These are phyloP conservation scores for Gentiana macrophylla DNA, from an alignment of 257 asterid species.

Conservation along the genomic window DNA sequence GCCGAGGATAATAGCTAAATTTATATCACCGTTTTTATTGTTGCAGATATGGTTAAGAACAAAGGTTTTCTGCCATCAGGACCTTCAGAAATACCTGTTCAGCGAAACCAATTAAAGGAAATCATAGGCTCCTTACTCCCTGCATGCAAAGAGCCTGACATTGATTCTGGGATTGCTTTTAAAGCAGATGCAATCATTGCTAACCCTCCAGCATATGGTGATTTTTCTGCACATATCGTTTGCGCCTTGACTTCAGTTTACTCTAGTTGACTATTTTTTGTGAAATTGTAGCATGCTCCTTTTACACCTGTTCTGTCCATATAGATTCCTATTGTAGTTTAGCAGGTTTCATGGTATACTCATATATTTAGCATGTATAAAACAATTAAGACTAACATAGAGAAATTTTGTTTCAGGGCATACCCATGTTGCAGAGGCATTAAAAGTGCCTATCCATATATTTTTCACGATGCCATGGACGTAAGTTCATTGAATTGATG, in stretches of 20 bases:
- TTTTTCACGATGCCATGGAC: slow-evolving; percentile 99
- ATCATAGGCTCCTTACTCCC: slow-evolving; percentile 73
- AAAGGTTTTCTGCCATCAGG: slow-evolving; percentile 98
- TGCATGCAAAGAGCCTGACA: slow-evolving; percentile 85
- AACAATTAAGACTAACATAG: slow-evolving; percentile 12
- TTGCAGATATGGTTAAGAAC: slow-evolving; percentile 91
- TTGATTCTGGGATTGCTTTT: slow-evolving; percentile 73
- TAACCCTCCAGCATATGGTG: slow-evolving; percentile 85
- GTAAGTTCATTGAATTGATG: slow-evolving; percentile 43
- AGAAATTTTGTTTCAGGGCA: slow-evolving; percentile 49
- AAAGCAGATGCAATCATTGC: slow-evolving; percentile 94
- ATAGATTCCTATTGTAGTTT: neutral
- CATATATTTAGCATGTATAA: neutral
- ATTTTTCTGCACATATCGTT: slow-evolving; percentile 8
- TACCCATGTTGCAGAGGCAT: slow-evolving; percentile 89
- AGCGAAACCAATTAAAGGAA: slow-evolving; percentile 79
- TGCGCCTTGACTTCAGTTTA: neutral
- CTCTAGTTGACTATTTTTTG: neutral
- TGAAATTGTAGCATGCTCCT: too few relatives aligned
- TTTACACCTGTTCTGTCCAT: too few relatives aligned
- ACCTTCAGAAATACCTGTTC: slow-evolving; percentile 88
- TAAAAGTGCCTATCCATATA: slow-evolving; percentile 78
- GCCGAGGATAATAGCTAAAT: neutral
- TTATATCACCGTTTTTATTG: slow-evolving; percentile 5
- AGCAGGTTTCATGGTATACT: neutral